phyloP scores from a whole-genome alignment of 345 rosid species.

The Hypericum androsaemum region DNA sequence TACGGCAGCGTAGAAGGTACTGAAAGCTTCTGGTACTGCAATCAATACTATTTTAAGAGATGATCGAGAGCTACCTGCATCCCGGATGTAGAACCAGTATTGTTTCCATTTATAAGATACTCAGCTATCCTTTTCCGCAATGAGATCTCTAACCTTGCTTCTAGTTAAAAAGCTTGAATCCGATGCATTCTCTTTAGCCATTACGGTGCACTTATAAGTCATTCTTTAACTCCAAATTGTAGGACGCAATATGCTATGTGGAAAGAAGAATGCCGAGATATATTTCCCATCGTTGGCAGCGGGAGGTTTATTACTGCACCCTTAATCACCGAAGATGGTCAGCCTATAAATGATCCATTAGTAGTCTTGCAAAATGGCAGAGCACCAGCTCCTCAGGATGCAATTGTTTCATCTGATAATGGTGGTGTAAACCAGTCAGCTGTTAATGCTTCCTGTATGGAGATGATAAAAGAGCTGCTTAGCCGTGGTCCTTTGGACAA shows the following conservation, averaged over 20 bases:
- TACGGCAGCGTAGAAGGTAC: constrained; percentile 72
- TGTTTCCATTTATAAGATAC: no score
- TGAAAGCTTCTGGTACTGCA: no score
- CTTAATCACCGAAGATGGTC: constrained; percentile 71
- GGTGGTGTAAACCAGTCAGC: constrained; percentile 21
- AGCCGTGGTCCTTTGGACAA: constrained; percentile 53
- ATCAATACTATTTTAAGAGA: no score
- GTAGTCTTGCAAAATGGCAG: constrained; percentile 46
- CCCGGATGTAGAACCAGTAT: no score
- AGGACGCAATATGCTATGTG: constrained; percentile 67
- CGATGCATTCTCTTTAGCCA: constrained; percentile 1
- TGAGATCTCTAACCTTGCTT: no score
- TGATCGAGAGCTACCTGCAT: no score
- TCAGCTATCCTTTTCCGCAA: no score
- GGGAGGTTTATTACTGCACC: constrained; percentile 87
- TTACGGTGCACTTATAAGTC: constrained; percentile 5
- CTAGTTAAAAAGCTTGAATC: no score
- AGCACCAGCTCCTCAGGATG: constrained; percentile 15
- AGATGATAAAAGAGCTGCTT: constrained; percentile 43
- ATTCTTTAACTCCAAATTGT: constrained; percentile 9
- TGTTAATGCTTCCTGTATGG: constrained; percentile 27
- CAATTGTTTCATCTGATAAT: constrained; percentile 7
- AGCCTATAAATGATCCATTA: constrained; percentile 72
- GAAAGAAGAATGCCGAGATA: constrained; percentile 67
- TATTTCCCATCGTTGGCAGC: constrained; percentile 81